Conservation (phyloP, 2,329 filamentous ascomycete genomes). For the Fusarium zealandicum region DNA sequence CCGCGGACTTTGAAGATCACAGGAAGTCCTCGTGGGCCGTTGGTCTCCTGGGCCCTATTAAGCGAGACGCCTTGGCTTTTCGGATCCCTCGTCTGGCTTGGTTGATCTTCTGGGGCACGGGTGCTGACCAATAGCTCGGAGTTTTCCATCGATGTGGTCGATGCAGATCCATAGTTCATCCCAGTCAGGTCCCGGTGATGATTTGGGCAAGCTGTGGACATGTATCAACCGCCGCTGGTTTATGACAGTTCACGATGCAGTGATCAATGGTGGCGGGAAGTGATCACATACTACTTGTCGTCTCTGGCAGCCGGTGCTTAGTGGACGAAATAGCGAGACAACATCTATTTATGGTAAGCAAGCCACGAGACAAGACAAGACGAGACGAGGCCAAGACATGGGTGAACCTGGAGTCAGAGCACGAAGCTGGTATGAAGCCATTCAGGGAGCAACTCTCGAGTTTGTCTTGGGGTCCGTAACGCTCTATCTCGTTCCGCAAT, state of each 20-base stretch:
- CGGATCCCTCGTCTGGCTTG: slow-evolving; percentile 11
- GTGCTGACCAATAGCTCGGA: slow-evolving; percentile 29
- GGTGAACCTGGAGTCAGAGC: slow-evolving; percentile 7
- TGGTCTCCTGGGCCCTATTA: slow-evolving; percentile 19
- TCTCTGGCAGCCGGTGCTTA: slow-evolving; percentile 6
- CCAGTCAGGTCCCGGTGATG: slow-evolving; percentile 9
- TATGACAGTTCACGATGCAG: not conserved
- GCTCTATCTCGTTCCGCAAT: slow-evolving; percentile 7
- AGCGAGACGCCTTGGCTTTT: slow-evolving; percentile 30
- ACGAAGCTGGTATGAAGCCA: slow-evolving; percentile 4
- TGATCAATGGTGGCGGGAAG: slow-evolving; percentile 2
- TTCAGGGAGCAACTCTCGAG: slow-evolving; percentile 12
- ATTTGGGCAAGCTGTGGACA: slow-evolving; percentile 1
- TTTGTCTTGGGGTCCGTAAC: slow-evolving; percentile 18
- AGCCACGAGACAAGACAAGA: not conserved
- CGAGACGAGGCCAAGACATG: slow-evolving; percentile 7
- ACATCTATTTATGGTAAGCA: slow-evolving; percentile 7
- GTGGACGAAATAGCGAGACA: not conserved
- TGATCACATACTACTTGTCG: slow-evolving; percentile 7
- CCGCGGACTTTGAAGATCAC: slow-evolving; percentile 42
- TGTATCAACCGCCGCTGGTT: not conserved
- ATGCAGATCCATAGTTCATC: slow-evolving; percentile 24
- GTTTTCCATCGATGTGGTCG: slow-evolving; percentile 33
- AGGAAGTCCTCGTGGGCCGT: slow-evolving; percentile 40
- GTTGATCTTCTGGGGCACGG: slow-evolving; percentile 23